phyloP scores from a whole-genome alignment of 371 early-diverging fungal species.

The Syncephalastrum sp. region DNA sequence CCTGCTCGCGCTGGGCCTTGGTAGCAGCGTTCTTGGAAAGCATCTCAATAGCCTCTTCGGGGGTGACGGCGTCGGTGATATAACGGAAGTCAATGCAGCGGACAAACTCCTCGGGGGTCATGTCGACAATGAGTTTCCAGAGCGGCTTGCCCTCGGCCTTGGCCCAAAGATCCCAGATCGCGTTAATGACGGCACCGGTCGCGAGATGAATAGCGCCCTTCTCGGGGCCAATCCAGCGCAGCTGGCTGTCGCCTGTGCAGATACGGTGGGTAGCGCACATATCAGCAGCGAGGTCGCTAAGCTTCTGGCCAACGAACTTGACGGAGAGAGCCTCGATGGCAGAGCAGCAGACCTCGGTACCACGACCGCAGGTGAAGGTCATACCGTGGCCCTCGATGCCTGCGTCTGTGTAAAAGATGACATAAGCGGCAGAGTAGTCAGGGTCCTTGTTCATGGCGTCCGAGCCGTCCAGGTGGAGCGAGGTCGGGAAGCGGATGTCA shows the following conservation, averaged over 20 bases:
- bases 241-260: constrained; percentile 50
- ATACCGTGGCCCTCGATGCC: constrained; percentile 46
- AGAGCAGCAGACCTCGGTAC: constrained; percentile 43
- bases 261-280: constrained; percentile 50
- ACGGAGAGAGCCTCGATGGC: constrained; percentile 43
- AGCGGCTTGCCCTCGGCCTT: constrained; percentile 53
- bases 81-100: constrained; percentile 53
- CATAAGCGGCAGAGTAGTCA: constrained; percentile 54
- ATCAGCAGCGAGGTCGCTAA: constrained; percentile 30
- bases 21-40: constrained; percentile 30
- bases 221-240: constrained; percentile 56
- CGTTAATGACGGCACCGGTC: constrained; percentile 56
- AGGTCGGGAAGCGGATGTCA: constrained; percentile 55
- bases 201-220: constrained; percentile 53
- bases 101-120: constrained; percentile 53
- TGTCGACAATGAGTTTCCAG: constrained; percentile 51
- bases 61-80: constrained; percentile 56
- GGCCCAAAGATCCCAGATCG: constrained; percentile 58
- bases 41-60: constrained; percentile 48
- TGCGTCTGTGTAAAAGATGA: constrained; percentile 45
- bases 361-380: constrained; percentile 54
- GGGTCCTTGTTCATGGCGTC: constrained; percentile 59
- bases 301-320: constrained; percentile 40
- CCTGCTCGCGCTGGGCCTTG: constrained; percentile 35
- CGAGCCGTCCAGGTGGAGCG: constrained; percentile 44